Evolutionary conservation across 768 basidiomycete genomes (phyloP).

Genomic region (Phlegmacium glaucopus): DNA sequence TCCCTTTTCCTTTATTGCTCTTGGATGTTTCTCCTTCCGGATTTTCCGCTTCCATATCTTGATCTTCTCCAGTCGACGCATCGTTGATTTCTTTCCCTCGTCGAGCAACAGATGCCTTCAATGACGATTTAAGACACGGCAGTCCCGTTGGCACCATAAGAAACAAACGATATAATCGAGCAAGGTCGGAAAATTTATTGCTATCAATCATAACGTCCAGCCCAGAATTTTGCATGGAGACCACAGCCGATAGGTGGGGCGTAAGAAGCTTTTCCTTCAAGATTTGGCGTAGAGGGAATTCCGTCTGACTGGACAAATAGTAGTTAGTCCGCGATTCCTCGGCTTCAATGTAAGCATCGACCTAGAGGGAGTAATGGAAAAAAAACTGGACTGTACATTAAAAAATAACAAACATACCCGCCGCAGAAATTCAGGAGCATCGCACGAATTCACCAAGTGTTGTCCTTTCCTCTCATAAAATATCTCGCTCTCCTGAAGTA

Average conservation of each 20-base stretch:
- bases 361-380: constrained; percentile 41
- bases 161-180: constrained; percentile 77
- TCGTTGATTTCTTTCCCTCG: constrained; percentile 83
- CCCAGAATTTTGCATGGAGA: constrained; percentile 81
- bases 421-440: constrained; percentile 78
- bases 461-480: constrained; percentile 82
- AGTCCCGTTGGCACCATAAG: constrained; percentile 64
- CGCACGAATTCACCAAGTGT: constrained; percentile 65
- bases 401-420: constrained; percentile 53
- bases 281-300: constrained; percentile 63
- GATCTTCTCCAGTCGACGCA: constrained; percentile 41
- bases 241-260: constrained; percentile 69
- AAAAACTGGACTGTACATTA: background rate
- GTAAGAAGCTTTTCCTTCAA: constrained; percentile 76
- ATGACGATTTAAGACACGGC: constrained; percentile 53
- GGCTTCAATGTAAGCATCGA: constrained; percentile 73
- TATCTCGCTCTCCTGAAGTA: constrained; percentile 70
- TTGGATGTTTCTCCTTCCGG: constrained; percentile 30
- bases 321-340: constrained; percentile 84
- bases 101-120: constrained; percentile 69
- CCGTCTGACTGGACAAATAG: constrained; percentile 79
- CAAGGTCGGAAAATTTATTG: constrained; percentile 72
- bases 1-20: constrained; percentile 39
- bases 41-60: constrained; percentile 24
- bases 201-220: constrained; percentile 84